Evolutionary conservation across 768 basidiomycete species (phyloP), one percentile per base, ranked within the genome.

Genomic region (Pleurotus sapidus): DNA sequence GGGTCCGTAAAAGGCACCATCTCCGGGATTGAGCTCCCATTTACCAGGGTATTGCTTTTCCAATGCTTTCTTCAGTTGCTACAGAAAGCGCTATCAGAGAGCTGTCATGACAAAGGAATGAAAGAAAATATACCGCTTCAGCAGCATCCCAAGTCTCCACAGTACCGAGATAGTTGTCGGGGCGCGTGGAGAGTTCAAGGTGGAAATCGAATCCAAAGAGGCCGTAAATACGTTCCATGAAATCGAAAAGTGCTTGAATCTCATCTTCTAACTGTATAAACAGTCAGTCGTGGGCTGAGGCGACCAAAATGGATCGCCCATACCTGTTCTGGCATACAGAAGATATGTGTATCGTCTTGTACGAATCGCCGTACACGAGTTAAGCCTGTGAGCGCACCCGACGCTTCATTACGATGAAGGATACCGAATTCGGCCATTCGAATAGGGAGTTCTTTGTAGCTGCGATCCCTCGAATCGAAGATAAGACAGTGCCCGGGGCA

Each of bases 371-470:
- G 80, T 45, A 98, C 97, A 58, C 97, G 84, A 14, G 94, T 95
- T 64, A 98, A 72, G 7, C 97, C 97, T 12, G 91, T 92, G 62
- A 99, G 72, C 4, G 96, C 94, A 27, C 97, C 97, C 38, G 88
- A 91, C 1, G 97, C 95, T 70, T 98, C 97, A 65, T 98, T 99
- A 57, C 96, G 80, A 71, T 98, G 97, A 53, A 98, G 81, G 62
- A 98, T 93, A 63, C 97, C 97, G 66, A 99, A 99, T 68, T 99
- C 97, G 4, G 96, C 96, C 90, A 98, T 94, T 24, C 97, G 87
- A 62, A 99, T 87, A 6, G 97, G 97, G 12, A 98, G 81, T 71
- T 99, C 97, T 69, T 88, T 91, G 77, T 98, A 98, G 59, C 86
- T 89, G 60, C 97, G 86, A 70, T 97, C 95, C 57, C 92, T 82